These are phyloP conservation scores for Entomortierella chlamydospora DNA, from an alignment of 192 early-diverging fungal genomes.

Conservation along the genomic window DNA sequence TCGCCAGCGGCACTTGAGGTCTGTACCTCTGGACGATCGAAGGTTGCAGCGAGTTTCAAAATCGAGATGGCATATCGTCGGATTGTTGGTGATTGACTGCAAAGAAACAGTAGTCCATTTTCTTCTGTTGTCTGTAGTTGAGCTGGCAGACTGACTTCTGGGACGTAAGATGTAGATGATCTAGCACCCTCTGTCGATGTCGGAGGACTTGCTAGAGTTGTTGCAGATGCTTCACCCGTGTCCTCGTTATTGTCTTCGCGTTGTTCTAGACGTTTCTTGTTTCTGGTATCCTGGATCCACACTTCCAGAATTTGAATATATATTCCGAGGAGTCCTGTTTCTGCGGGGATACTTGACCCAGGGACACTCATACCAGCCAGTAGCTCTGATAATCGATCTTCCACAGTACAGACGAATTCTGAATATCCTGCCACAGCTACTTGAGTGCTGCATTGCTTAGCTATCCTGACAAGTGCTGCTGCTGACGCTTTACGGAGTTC, in stretches of 20 bases:
- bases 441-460: conserved; percentile 66
- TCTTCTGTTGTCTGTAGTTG: conserved; percentile 80
- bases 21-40: conserved; percentile 56
- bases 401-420: conserved; percentile 63
- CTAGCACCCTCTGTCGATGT: conserved; percentile 48
- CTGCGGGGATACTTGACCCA: conserved; percentile 34
- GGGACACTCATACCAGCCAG: conserved; percentile 33
- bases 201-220: conserved; percentile 30
- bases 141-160: conserved; percentile 49
- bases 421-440: conserved; percentile 64
- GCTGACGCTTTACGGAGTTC: conserved; percentile 75
- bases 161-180: conserved; percentile 45
- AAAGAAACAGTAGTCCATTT: conserved; percentile 79
- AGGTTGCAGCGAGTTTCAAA: conserved; percentile 61
- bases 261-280: conserved; percentile 36
- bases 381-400: conserved; percentile 63
- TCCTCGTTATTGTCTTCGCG: neutral
- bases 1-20: conserved; percentile 11
- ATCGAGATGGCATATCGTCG: conserved; percentile 73
- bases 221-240: neutral
- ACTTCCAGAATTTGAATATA: conserved; percentile 73
- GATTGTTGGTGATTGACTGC: conserved; percentile 63
- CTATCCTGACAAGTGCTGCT: conserved; percentile 74
- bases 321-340: conserved; percentile 68
- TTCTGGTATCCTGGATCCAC: conserved; percentile 60